Percentiles rank a stretch among this genome's conserved stretches.
phyloP scores from a whole-genome alignment of 768 basidiomycete genomes.

The Tulasnella sp. region DNA sequence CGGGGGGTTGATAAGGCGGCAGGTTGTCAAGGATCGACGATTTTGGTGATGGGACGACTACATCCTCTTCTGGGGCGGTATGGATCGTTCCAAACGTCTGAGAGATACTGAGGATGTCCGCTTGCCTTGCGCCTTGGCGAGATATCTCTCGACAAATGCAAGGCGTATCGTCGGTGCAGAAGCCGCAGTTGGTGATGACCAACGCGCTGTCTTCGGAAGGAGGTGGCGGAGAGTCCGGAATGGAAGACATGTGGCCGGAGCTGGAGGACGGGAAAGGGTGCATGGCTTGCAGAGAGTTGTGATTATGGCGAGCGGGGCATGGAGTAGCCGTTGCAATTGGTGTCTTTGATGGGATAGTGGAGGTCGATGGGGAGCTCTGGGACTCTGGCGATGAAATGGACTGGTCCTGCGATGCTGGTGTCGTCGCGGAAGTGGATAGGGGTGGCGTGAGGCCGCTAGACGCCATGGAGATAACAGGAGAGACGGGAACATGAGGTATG shows the following conservation, averaged over 20 bases:
- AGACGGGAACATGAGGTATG: neutral
- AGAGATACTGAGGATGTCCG: constrained; percentile 1
- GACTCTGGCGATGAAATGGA: constrained; percentile 7
- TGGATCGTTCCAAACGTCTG: constrained; percentile 1
- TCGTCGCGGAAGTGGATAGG: constrained; percentile 24
- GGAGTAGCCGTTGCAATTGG: neutral
- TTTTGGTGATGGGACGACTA: neutral
- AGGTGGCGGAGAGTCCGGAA: constrained; percentile 45
- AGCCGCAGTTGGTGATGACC: constrained; percentile 57
- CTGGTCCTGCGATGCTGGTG: constrained; percentile 5
- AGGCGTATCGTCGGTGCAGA: constrained; percentile 59
- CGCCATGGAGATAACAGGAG: neutral
- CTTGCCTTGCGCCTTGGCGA: constrained; percentile 20
- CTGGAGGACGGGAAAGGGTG: constrained; percentile 28
- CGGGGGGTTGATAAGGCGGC: constrained; percentile 70
- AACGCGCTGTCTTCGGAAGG: constrained; percentile 32
- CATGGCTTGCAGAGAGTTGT: neutral
- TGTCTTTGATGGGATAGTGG: neutral
- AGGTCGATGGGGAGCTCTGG: neutral
- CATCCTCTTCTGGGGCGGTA: neutral
- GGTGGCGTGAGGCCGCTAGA: neutral
- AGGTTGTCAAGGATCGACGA: constrained; percentile 56
- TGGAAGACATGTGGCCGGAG: constrained; percentile 36
- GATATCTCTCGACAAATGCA: constrained; percentile 66
- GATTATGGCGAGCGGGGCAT: neutral